Base-by-base conservation (phyloP, 257 asterid species). In the Forsythia suspensa region DNA sequence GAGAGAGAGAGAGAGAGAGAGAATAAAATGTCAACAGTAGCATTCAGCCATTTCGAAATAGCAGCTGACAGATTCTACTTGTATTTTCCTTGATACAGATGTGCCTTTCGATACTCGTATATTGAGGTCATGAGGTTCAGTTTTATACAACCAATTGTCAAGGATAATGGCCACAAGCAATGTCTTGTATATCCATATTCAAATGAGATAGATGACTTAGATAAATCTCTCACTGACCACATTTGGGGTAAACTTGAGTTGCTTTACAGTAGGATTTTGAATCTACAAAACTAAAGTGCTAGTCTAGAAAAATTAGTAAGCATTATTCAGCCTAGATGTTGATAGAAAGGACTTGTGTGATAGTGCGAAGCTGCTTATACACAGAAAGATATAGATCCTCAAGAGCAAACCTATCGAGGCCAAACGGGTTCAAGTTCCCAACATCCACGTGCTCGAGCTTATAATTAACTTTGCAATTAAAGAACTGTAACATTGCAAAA, bases 271-370 rank as follows among this genome's bases (percentile, higher is more conserved):
- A 68, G 75, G 80, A 74, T 71, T 59, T 20, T 20, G 20, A 73
- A 67, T 72, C 24, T 63, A 81, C 68, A 77, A 72, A 70, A 80
- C 71, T 80, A 71, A 48, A 65, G 71, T 76, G 40, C 36, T 75
- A 59, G 11, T 44, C 21, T 16, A 21, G 59, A 16, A 41, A 75
- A 24, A 41, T 15, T 46, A 44, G 68, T 63, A 59, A 42, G 37
- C 84, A 37, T 75, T 43, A 43, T 36, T 66, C 72, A 73, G 67
- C 75, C n/a, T 68, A 76, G 52, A 74, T 76, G 38, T 36, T 76
- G 43, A 69, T 38, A 69, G 40, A 55, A 74, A 73, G 71, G 48
- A 70, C 78, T 52, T 44, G 46, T 11, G 29, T 42, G 57, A 72
- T 70, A 82, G 18, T 70, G 57, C 21, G 43, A 76, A 43, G 75